Evolutionary conservation across 768 basidiomycete genomes (phyloP).

Genomic region (Paxillus involutus): DNA sequence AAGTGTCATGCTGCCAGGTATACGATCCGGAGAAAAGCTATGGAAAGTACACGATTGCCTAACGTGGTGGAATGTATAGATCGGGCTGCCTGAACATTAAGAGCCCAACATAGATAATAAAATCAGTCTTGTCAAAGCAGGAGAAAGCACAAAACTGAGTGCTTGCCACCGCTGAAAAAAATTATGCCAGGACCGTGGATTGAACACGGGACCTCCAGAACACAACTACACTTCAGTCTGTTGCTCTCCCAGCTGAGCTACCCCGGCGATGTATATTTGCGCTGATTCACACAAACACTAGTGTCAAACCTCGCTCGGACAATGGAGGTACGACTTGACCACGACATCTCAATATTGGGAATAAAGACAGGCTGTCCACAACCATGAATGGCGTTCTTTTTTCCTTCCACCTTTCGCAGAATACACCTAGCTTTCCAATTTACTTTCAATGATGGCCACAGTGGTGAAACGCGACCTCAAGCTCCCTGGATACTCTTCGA

Average conservation of each 20-base stretch:
- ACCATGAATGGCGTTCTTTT: not conserved
- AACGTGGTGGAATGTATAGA: constrained; percentile 3
- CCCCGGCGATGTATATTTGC: constrained; percentile 38
- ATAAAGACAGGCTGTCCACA: not conserved
- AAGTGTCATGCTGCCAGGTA: constrained; percentile 44
- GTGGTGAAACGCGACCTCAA: not conserved
- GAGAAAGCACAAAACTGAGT: no score
- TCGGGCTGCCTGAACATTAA: constrained; percentile 25
- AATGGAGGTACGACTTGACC: no score
- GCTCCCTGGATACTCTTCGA: not conserved
- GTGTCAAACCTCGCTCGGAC: no score
- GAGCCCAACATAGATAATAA: no score
- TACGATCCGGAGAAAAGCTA: constrained; percentile 95
- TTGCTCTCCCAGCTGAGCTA: constrained; percentile 79
- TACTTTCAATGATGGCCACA: not conserved
- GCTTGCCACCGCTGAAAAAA: constrained; percentile 15
- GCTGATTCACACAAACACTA: no score
- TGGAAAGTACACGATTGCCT: constrained; percentile 84
- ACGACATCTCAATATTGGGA: not conserved
- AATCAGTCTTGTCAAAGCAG: no score
- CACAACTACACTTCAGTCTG: constrained; percentile 53
- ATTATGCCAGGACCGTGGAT: constrained; percentile 52
- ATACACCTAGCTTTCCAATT: not conserved
- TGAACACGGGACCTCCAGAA: constrained; percentile 58
- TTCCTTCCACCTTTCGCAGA: not conserved